Percentiles rank a stretch among this genome's conserved stretches.
These are phyloP conservation scores for Cystobasidium slooffiae DNA, from an alignment of 1,284 basidiomycete genomes.

Conservation along the genomic window DNA sequence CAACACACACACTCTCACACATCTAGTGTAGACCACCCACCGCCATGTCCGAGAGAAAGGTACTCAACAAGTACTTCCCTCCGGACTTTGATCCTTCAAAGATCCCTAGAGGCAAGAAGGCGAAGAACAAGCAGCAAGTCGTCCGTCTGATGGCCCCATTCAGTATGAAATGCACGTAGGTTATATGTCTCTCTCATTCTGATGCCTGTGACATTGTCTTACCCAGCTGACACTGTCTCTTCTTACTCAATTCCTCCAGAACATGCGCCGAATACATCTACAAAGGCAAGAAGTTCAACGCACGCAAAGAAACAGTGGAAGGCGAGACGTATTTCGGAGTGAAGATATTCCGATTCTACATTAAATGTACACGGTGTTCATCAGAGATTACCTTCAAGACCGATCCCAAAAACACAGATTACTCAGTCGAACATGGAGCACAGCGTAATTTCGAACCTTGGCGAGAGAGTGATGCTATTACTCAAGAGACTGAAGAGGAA, in stretches of 20 bases:
- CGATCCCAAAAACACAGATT: conserved; percentile 97
- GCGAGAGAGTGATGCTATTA: conserved; percentile 69
- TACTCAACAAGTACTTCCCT: conserved; percentile 56
- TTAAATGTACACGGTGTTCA: conserved; percentile 80
- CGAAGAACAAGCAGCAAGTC: conserved; percentile 72
- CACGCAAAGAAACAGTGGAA: conserved; percentile 94
- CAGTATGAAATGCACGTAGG: conserved; percentile 72
- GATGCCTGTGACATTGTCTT: background rate
- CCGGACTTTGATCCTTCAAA: conserved; percentile 92
- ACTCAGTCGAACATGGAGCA: conserved; percentile 87
- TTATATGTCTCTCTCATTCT: conserved; percentile 55
- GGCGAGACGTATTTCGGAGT: conserved; percentile 98
- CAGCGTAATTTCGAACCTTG: conserved; percentile 93
- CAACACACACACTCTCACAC: background rate
- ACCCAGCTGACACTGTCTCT: conserved; percentile 41
- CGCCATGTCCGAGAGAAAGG: conserved; percentile 41
- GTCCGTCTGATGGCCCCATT: conserved; percentile 99
- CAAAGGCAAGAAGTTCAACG: conserved; percentile 99
- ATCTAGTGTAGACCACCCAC: background rate
- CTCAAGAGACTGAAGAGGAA: conserved; percentile 71
- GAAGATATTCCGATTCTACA: conserved; percentile 71
- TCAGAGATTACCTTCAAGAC: conserved; percentile 99
- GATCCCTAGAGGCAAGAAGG: conserved; percentile 89
- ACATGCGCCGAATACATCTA: conserved; percentile 95
- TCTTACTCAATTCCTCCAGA: conserved; percentile 66